Evolutionary conservation across 2,329 filamentous ascomycete genomes (phyloP).

Genomic region (Orbilia javanica): DNA sequence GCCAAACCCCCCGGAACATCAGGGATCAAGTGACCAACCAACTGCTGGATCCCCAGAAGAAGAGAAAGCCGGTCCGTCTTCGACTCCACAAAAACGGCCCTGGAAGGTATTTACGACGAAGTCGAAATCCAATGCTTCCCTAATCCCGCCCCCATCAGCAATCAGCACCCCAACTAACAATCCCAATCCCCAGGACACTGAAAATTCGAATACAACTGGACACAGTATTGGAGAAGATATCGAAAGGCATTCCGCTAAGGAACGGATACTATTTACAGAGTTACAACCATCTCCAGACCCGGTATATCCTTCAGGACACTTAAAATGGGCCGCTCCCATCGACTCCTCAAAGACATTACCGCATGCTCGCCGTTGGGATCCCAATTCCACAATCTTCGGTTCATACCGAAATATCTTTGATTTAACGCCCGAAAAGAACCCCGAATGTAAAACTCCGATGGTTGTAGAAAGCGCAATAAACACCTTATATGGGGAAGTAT

Average conservation of each 20-base stretch:
- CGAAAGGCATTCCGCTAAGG: background rate
- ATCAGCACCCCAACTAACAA: constrained; percentile 7
- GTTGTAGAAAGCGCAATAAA: constrained; percentile 16
- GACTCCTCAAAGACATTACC: constrained; percentile 26
- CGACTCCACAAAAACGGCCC: constrained; percentile 5
- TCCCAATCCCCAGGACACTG: constrained; percentile 5
- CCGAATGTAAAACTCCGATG: background rate
- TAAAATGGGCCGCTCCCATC: constrained; percentile 42
- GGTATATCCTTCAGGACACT: background rate
- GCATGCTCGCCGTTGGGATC: constrained; percentile 46
- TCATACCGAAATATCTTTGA: constrained; percentile 36
- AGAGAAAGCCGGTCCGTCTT: background rate
- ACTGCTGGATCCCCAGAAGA: background rate
- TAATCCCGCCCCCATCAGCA: background rate
- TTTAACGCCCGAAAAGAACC: constrained; percentile 7
- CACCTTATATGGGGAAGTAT: constrained; percentile 29
- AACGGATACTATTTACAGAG: background rate
- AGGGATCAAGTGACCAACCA: background rate
- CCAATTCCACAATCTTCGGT: constrained; percentile 22
- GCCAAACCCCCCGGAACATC: background rate
- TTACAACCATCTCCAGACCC: background rate
- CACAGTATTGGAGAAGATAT: background rate
- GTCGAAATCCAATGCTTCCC: constrained; percentile 42
- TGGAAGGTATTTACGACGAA: constrained; percentile 58
- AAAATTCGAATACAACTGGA: background rate